Percentiles rank a stretch among this genome's conserved stretches.
Evolutionary conservation across 805 yeast species (phyloP).

Genomic region (Ogataea degrootiae): DNA sequence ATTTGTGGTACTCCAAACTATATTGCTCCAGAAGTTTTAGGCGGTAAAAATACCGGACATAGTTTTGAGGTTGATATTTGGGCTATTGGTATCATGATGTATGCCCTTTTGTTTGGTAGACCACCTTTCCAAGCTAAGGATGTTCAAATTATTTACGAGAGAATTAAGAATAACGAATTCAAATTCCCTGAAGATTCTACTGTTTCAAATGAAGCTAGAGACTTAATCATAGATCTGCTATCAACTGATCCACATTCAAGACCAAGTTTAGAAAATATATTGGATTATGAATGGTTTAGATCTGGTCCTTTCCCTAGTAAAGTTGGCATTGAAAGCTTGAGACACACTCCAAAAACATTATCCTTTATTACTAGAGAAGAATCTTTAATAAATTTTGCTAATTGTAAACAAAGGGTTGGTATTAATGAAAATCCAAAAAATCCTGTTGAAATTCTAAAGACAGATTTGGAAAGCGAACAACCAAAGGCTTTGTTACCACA

Average conservation of each 20-base stretch:
- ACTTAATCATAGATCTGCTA: slow-evolving; percentile 67
- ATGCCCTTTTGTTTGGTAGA: slow-evolving; percentile 85
- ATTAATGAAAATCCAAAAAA: slow-evolving; percentile 41
- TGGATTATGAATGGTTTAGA: slow-evolving; percentile 81
- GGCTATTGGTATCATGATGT: slow-evolving; percentile 97
- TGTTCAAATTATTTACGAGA: slow-evolving; percentile 85
- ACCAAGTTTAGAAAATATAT: slow-evolving; percentile 74
- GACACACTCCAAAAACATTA: slow-evolving; percentile 55
- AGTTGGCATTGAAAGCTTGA: slow-evolving; percentile 59
- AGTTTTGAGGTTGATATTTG: slow-evolving; percentile 93
- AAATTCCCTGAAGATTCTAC: slow-evolving; percentile 59
- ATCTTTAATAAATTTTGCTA: slow-evolving; percentile 62
- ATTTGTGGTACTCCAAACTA: slow-evolving; percentile 99
- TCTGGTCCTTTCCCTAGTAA: slow-evolving; percentile 72
- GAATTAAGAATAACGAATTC: slow-evolving; percentile 81
- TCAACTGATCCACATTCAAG: slow-evolving; percentile 75
- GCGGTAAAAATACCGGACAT: slow-evolving; percentile 85
- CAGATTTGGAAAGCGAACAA: slow-evolving; percentile 65
- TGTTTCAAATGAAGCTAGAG: slow-evolving; percentile 67
- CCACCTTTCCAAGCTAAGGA: slow-evolving; percentile 98
- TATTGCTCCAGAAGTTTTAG: slow-evolving; percentile 95
- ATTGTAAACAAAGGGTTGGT: slow-evolving; percentile 62
- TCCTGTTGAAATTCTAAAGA: slow-evolving; percentile 65
- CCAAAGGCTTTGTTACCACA: slow-evolving; percentile 74
- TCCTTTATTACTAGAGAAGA: slow-evolving; percentile 51